phyloP scores from a whole-genome alignment of 805 yeast genomes.

The Zygoascus bituminiphila region DNA sequence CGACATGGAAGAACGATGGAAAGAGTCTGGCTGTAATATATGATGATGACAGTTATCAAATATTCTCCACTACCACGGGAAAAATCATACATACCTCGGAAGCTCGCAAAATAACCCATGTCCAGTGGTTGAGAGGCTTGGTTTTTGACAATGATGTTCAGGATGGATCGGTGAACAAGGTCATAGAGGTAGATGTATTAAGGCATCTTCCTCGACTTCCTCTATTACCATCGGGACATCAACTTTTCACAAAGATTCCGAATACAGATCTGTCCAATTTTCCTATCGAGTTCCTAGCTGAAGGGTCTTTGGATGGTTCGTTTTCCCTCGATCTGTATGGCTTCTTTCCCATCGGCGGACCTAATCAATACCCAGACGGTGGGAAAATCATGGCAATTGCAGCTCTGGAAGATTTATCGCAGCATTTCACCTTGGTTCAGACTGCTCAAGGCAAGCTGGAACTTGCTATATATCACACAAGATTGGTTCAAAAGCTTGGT shows the following conservation, averaged over 20 bases:
- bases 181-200: conserved; percentile 24
- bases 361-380: conserved; percentile 2
- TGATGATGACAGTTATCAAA: conserved; percentile 34
- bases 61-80: conserved; percentile 43
- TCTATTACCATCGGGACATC: conserved; percentile 7
- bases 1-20: conserved; percentile 35
- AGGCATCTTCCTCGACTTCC: conserved; percentile 20
- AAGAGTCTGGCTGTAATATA: conserved; percentile 38
- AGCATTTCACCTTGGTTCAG: conserved; percentile 4
- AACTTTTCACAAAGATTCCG: conserved; percentile 8
- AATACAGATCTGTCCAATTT: conserved; percentile 6
- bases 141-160: not conserved
- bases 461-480: conserved; percentile 11
- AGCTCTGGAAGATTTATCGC: conserved; percentile 7
- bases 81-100: conserved; percentile 25
- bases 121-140: conserved; percentile 30
- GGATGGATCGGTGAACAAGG: conserved; percentile 13
- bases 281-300: conserved; percentile 22
- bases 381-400: conserved; percentile 7
- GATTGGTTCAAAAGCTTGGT: conserved; percentile 27
- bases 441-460: not conserved
- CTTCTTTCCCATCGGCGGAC: conserved; percentile 26
- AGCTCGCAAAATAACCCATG: conserved; percentile 20
- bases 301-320: conserved; percentile 21
- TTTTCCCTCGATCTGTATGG: conserved; percentile 30